Percentiles rank a stretch among this genome's conserved stretches.
phyloP scores from a whole-genome alignment of 2,329 filamentous ascomycete genomes.

The Anisogramma anomala region DNA sequence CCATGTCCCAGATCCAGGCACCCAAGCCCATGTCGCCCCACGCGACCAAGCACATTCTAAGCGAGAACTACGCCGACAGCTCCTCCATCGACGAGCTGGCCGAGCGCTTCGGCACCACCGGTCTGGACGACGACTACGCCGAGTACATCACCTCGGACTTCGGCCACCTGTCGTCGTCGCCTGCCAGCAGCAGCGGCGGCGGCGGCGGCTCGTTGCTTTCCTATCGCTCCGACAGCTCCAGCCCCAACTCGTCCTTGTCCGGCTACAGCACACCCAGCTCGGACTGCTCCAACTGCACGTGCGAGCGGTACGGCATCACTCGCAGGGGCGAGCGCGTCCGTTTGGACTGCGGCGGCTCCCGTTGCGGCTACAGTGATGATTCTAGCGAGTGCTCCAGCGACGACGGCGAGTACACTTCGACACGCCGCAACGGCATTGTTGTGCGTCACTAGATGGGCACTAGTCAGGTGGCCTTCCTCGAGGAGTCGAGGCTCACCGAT shows the following conservation, averaged over 20 bases:
- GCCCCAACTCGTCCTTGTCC: slow-evolving; percentile 60
- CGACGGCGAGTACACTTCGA: slow-evolving; percentile 43
- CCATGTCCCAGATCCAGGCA: slow-evolving; percentile 77
- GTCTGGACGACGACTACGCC: slow-evolving; percentile 45
- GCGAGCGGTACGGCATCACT: slow-evolving; percentile 94
- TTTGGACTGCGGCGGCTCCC: slow-evolving; percentile 83
- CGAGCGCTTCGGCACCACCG: slow-evolving; percentile 55
- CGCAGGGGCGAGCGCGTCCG: slow-evolving; percentile 86
- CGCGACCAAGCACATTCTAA: slow-evolving; percentile 76
- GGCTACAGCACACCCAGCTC: slow-evolving; percentile 71
- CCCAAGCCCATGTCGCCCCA: slow-evolving; percentile 83
- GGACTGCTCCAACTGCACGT: slow-evolving; percentile 72
- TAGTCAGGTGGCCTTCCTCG: slow-evolving; percentile 13
- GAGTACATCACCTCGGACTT: slow-evolving; percentile 46
- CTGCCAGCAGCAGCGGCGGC: slow-evolving; percentile 47
- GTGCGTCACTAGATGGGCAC: slow-evolving; percentile 29
- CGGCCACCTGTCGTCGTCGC: slow-evolving; percentile 37
- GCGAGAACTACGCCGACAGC: slow-evolving; percentile 63
- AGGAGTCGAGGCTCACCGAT: slow-evolving; percentile 19
- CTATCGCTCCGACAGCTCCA: slow-evolving; percentile 62
- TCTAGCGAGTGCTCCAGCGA: slow-evolving; percentile 59
- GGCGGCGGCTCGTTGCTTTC: slow-evolving; percentile 52
- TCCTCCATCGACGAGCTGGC: slow-evolving; percentile 70
- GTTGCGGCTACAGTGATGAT: slow-evolving; percentile 72
- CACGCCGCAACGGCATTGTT: slow-evolving; percentile 54